Evolutionary conservation across 139 green algal species (phyloP).

Genomic region (Spirogloea muscicola): DNA sequence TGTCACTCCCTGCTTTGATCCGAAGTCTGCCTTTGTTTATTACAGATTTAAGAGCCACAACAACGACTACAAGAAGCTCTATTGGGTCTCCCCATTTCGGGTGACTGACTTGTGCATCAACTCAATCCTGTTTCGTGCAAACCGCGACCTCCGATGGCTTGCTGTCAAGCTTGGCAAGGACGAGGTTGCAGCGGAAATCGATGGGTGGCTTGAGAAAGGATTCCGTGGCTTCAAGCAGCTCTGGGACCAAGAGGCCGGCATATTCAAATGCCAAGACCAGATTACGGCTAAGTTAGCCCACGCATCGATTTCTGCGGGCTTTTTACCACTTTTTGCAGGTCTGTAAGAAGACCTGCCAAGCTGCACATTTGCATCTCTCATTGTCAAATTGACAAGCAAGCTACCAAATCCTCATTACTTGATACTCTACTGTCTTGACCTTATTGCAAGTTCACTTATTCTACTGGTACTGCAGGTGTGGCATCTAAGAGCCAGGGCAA

Average conservation of each 20-base stretch:
- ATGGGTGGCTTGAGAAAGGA: slow-evolving; percentile 32
- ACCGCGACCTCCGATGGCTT: slow-evolving; percentile 39
- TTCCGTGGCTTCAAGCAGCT: slow-evolving; percentile 24
- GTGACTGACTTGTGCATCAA: slow-evolving; percentile 41
- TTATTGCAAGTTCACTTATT: no score
- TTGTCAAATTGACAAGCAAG: no score
- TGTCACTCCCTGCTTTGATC: no score
- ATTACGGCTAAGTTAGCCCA: slow-evolving; percentile 26
- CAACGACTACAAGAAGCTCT: slow-evolving; percentile 36
- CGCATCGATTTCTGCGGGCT: slow-evolving; percentile 27
- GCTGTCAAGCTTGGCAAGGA: slow-evolving; percentile 31
- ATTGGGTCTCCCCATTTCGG: slow-evolving; percentile 31
- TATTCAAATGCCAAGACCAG: slow-evolving; percentile 37
- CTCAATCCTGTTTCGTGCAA: slow-evolving; percentile 41
- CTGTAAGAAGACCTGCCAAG: no score
- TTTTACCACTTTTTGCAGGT: slow-evolving; percentile 41
- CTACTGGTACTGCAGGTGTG: slow-evolving; percentile 7
- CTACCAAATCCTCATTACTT: no score
- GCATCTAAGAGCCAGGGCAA: slow-evolving; percentile 18
- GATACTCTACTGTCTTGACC: no score
- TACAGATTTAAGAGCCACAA: slow-evolving; percentile 39
- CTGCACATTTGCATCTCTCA: no score
- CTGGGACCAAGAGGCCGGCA: slow-evolving; percentile 32
- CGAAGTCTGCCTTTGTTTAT: no score
- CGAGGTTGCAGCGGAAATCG: slow-evolving; percentile 28